Evolutionary conservation across 2,329 filamentous ascomycete genomes (phyloP), one percentile per base, ranked within the genome.

Genomic region (Cucurbitaria berberidis): DNA sequence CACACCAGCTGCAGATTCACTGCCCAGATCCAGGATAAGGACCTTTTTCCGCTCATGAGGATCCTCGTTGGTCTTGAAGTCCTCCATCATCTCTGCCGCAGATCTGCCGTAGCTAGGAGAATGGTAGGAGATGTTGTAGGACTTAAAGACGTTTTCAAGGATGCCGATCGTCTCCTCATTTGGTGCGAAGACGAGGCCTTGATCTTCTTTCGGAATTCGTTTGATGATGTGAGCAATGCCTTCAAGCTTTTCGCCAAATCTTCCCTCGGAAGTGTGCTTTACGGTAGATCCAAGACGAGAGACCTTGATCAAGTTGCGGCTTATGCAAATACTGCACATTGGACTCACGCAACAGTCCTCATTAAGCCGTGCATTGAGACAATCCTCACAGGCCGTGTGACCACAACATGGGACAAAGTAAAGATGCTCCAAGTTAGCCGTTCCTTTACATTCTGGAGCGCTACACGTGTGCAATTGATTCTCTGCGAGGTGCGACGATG

Each of bases 1-100:
- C 83, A 82, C 70, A 45, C 87, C 87, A 27, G 86, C 81, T 2
- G 86, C 83, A 47, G 82, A 82, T 29, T 83, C 82, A 56, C 80
- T 79, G 1, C 79, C 80, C 2, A 86, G 74, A 51, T 84, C 82
- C 26, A 89, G 73, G 15, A 89, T 74, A 4, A 89, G 73, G 0
- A 85, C 82, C 45, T 80, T 82, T 26, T 68, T 72, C 19, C 42
- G 68, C 57, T 15, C 69, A 51, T 41, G 63, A 48, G 27, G 34
- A 38, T 67, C 50, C 8, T 45, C 46, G 26, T 68, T 64, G 8
- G 59, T 53, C 41, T 73, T 62, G 60, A 74, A 74, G 1, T 69
- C 59, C 30, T 72, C 66, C 3, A 73, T 59, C 4, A 55, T 51
- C n/a, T 58, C 57, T 5, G 62, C 56, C 1, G 51, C 46, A 5